Base-by-base conservation (phyloP, 768 basidiomycete genomes). In the Lactarius hatsudake region DNA sequence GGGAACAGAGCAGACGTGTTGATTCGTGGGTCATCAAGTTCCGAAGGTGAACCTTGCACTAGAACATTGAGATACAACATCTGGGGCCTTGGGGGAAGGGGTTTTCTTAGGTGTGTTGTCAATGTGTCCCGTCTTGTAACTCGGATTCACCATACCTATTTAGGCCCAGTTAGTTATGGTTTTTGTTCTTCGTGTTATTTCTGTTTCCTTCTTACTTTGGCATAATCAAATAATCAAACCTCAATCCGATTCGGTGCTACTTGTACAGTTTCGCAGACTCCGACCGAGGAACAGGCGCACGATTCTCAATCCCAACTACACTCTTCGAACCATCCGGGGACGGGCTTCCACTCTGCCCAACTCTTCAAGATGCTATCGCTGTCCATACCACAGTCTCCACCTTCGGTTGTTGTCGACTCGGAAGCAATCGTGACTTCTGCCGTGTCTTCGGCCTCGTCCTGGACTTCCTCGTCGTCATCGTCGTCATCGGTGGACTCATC, bases 1-100 rank as follows among this genome's bases (percentile, higher is more conserved):
- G 18, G 18, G 15, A 18, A 1, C 45, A 13, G 18, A 8, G 20
- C 15, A 13, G 9, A 20, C 17, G 2, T 23, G 18, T 34, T 32
- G 59, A 63, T 69, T 68, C 30, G 51, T 45, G 32, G 15, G 9
- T 34, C 45, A 13, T 62, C 30, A 34, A 65, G 30, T 30, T 26
- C 71, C 66, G 67, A 64, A 28, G 38, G 61, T 75, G 73, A 68
- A 42, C 73, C 74, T 57, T 57, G 69, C 56, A 28, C 28, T 67
- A n/a, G 71, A 66, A 57, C 59, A 64, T 7, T 70, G 65, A 71
- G 34, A 23, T 5, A 23, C 13, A 20, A 23, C 8, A 8, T 43
- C 42, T 45, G 55, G 23, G 56, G 26, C 42, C 45, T 68, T 73
- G 23, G 6, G 13, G 40, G 51, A 38, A 12, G 36, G 36, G 36